Conservation (phyloP, 768 basidiomycete genomes). For the Fistulinella prunicolor region DNA sequence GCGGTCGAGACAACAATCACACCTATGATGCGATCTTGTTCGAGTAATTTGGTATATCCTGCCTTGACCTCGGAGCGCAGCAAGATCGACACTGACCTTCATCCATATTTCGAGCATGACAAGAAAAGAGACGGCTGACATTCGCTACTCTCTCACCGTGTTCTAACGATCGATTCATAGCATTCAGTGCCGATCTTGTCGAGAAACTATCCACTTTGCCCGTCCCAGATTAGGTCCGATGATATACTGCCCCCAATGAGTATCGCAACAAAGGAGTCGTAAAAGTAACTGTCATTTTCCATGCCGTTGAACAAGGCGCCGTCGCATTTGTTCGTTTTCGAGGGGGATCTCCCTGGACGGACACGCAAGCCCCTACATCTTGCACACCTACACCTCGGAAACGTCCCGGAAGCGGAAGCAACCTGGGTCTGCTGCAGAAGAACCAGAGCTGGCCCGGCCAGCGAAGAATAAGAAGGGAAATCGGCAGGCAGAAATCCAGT, state of each 20-base stretch:
- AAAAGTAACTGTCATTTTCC: slow-evolving; percentile 51
- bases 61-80: slow-evolving; percentile 43
- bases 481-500: slow-evolving; percentile 21
- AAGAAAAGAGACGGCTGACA: slow-evolving; percentile 52
- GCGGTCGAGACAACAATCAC: slow-evolving; percentile 47
- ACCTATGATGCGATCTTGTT: slow-evolving; percentile 42
- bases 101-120: slow-evolving; percentile 39
- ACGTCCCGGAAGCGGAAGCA: slow-evolving; percentile 38
- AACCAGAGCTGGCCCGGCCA: slow-evolving; percentile 11
- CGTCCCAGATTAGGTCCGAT: slow-evolving; percentile 34
- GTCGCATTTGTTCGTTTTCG: slow-evolving; percentile 60
- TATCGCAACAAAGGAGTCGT: slow-evolving; percentile 63
- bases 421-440: slow-evolving; percentile 22
- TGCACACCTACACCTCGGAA: slow-evolving; percentile 26
- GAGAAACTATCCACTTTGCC: slow-evolving; percentile 38
- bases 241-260: slow-evolving; percentile 45
- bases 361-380: slow-evolving; percentile 38
- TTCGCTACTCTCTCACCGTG: not conserved
- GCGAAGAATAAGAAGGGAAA: slow-evolving; percentile 27
- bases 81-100: slow-evolving; percentile 39
- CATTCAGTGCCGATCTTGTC: slow-evolving; percentile 51
- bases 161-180: slow-evolving; percentile 32
- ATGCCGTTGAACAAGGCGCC: slow-evolving; percentile 53
- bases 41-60: slow-evolving; percentile 45
- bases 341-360: slow-evolving; percentile 42